phyloP scores from a whole-genome alignment of 176 grass and related monocot species.

The Oryza australiensis region DNA sequence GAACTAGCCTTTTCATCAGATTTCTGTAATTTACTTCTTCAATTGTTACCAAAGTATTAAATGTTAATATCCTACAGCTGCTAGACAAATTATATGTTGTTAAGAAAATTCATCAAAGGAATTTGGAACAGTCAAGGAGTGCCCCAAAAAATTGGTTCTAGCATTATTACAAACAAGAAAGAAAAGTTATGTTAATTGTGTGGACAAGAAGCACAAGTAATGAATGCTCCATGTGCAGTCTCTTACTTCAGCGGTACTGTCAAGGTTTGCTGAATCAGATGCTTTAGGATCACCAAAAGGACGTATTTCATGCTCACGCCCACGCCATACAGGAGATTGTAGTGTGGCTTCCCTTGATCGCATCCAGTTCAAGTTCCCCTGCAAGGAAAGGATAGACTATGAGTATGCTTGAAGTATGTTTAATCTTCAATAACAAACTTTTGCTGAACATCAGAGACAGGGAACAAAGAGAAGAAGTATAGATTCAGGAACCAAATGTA shows the following conservation, averaged over 20 bases:
- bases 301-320: constrained; percentile 89
- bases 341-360: constrained; percentile 90
- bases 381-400: constrained; percentile 39
- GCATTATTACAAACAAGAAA: not conserved
- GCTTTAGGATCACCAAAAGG: constrained; percentile 89
- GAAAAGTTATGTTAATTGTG: constrained; percentile 17
- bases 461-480: constrained; percentile 15
- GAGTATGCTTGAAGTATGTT: constrained; percentile 2
- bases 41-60: no score
- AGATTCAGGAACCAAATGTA: constrained; percentile 24
- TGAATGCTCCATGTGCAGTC: not conserved
- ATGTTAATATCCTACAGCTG: not conserved
- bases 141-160: not conserved
- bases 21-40: not conserved
- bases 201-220: constrained; percentile 26
- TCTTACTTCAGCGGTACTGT: constrained; percentile 94
- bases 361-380: constrained; percentile 99
- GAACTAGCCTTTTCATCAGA: not conserved
- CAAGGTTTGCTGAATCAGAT: constrained; percentile 99
- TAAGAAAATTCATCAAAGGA: constrained; percentile 4
- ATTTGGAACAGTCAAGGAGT: not conserved
- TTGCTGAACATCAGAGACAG: not conserved
- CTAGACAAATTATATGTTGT: not conserved
- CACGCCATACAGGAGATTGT: constrained; percentile 92
- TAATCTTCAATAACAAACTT: constrained; percentile 41